Conservation (phyloP, 176 grass and related monocot genomes). For the Oryza meridionalis region DNA sequence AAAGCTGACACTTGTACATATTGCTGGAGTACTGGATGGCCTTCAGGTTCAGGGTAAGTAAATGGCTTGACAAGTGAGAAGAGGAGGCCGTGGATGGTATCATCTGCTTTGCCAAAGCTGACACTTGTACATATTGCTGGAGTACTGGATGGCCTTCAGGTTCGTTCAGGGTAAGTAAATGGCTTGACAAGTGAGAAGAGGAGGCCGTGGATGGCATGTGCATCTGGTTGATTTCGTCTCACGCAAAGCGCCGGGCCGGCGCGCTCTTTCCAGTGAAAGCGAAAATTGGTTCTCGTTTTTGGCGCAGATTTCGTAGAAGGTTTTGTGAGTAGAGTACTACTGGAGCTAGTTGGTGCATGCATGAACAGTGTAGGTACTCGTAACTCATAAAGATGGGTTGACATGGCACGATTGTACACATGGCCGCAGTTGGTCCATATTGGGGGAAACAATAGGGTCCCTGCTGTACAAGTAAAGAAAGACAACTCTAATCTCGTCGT, state of each 20-base stretch:
- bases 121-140: not conserved
- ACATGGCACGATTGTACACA: not conserved
- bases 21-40: not conserved
- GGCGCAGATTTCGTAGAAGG: not conserved
- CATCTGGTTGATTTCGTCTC: conserved; percentile 33
- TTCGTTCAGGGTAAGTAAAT: too few relatives aligned
- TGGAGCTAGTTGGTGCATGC: not conserved
- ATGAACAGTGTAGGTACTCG: not conserved
- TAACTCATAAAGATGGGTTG: conserved; percentile 10
- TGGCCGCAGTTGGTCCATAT: conserved; percentile 7
- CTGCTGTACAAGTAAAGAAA: not conserved
- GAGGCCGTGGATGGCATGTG: conserved; percentile 23
- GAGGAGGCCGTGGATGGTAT: conserved; percentile 1
- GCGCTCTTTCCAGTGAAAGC: not conserved
- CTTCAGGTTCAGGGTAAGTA: too few relatives aligned
- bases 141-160: too few relatives aligned
- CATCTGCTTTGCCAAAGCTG: conserved; percentile 26
- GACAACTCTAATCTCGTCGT: not conserved
- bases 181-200: conserved; percentile 10
- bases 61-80: conserved; percentile 9
- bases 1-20: conserved; percentile 10
- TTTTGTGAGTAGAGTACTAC: not conserved
- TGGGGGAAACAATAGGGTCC: not conserved
- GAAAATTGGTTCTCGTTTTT: not conserved
- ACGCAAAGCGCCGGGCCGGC: not conserved